Base-by-base conservation (phyloP, 2,329 filamentous ascomycete genomes). In the Aureobasidium zeae region DNA sequence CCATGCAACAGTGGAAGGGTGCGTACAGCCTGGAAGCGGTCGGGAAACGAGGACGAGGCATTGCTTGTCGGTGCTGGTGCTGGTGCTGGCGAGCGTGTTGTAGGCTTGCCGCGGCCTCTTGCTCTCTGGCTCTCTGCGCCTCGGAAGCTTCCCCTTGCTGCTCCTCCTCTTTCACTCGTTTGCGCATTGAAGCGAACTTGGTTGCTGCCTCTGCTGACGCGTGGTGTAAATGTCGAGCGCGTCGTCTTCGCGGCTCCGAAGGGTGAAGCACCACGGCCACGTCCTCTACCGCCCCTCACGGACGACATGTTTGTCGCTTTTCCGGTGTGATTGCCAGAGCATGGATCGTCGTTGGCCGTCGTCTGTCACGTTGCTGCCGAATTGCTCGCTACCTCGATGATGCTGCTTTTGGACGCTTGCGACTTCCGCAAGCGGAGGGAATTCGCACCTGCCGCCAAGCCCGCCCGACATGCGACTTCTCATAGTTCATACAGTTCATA, bases 281-380 rank as follows among this genome's bases (percentile, higher is more conserved):
- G 44, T 26, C 45, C 32, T 45, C 45, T 43, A 21, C 45, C 45
- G 13, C 42, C 45, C 32, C 48, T 44, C 22, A 42, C 20, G 15
- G 46, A 46, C 46, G 48, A 50, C 48, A 50, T 50, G 29, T 16
- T 21, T 37, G 46, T 41, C 48, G 48, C 30, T 38, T 10, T 13
- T 15, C 24, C 13, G 21, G n/a, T 41, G 24, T 43, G 45, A n/a
- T 25, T 17, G 29, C 13, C 19, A 34, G 26, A 29, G 45, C 45
- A 47, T 47, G 19, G 28, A 34, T 21, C 21, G 22, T 43, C 39
- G 29, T 15, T 12, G 26, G 39, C 25, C 28, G 28, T 13, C 7
- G 7, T 6, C 22, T 25, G 22, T 16, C 37, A 13, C 28, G 17
- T 25, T 41, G 20, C 11, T 17, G 20, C 6, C 21, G 19, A n/a